Evolutionary conservation across 2,329 filamentous ascomycete genomes (phyloP), one percentile per base, ranked within the genome.

Genomic region (Eutypa lata): DNA sequence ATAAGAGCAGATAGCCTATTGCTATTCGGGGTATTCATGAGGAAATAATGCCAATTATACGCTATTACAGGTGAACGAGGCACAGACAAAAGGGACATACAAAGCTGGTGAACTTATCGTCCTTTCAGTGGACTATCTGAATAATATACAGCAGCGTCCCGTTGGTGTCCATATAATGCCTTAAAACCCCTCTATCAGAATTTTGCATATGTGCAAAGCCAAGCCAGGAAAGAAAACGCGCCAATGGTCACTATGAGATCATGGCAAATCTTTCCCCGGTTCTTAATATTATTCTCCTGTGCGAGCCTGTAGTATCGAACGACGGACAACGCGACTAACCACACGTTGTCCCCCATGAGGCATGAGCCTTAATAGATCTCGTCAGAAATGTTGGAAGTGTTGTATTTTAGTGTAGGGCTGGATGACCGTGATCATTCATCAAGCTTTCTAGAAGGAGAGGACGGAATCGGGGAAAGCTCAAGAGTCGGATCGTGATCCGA

Each of bases 91-190:
- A 22, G 18, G 4, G 13, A 37, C 46, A 33, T 19, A n/a, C 24
- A 49, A 21, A 40, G 43, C 53, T 57, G 52, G 57, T 60, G 55
- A 60, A 59, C 56, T 58, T 16, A 60, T 50, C 54, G 58, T 57
- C 59, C 63, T 59, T 63, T 54, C 59, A 61, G 61, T 54, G 62
- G 65, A 67, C 64, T 65, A 67, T 63, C 60, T 63, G 60, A 67
- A 66, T 67, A 67, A 67, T 68, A 61, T 68, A 68, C 65, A 68
- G 63, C 64, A 66, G 63, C 65, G 57, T 60, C 57, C 57, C 57
- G 49, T 56, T 56, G 56, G 55, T 57, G 54, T 63, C 53, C 56
- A 57, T 56, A 53, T 49, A 58, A 22, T 62, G 58, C 60, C 57
- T 60, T 38, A 43, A 49, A 60, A 54, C 31, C 57, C 54, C 58